Base-by-base conservation (phyloP, 768 basidiomycete genomes). In the Macrolepiota dolichaula region DNA sequence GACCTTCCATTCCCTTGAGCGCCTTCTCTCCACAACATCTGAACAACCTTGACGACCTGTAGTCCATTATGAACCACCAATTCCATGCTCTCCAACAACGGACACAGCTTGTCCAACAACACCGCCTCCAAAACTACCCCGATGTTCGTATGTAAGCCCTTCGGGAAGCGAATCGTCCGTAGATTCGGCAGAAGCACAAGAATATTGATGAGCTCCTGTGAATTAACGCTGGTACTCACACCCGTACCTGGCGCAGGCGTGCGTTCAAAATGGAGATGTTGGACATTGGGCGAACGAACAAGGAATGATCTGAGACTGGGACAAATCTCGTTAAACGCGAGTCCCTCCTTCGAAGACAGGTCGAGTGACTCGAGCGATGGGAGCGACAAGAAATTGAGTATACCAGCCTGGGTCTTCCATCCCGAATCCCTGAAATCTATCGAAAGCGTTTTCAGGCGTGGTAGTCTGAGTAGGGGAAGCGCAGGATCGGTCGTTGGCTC, bases 221-320 rank as follows among this genome's bases (percentile, higher is more conserved):
- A 61, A 15, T 63, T 60, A 40, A 65, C 47, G 27, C 49, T 63
- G 27, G 59, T 61, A 13, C 65, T 57, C 22, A 61, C 55, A 3
- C 65, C 65, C 13, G 4, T 36, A 6, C 51, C 51, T 13, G 51
- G 42, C 10, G 51, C 13, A 2, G 51, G 51, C 11, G 51, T 60
- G 27, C 59, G 59, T 35, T 52, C 59, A 35, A 60, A 60, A 10
- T 27, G 40, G 7, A 60, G 40, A 13, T 24, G 59, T 27, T 42
- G 51, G 27, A 60, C 19, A 10, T 46, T 53, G 19, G 59, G 38
- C 9, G 59, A 60, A 4, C 51, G 37, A 24, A 19, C 51, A 40
- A 60, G 53, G 42, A 60, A 60, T 35, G 59, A 60, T 44, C 53
- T 60, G 51, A 60, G 51, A 29, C 51, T n/a, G 12, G 38, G 1